A percentile compares a stretch with the other conserved stretches of the same genome.
Evolutionary conservation across 257 asterid species (phyloP).

Genomic region (Ilex aquifolium): DNA sequence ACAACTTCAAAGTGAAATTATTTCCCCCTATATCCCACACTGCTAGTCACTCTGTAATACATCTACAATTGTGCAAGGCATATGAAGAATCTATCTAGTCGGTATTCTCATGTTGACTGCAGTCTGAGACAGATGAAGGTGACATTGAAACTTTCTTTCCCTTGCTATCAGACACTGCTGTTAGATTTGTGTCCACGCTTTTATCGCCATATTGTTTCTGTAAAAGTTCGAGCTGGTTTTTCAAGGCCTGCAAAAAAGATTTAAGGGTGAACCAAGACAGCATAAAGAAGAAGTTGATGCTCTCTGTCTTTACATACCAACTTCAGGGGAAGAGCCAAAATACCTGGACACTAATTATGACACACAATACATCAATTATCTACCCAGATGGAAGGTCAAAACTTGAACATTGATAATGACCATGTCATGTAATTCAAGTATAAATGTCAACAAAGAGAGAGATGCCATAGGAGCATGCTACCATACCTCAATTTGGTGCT

Average conservation of each 20-base stretch:
- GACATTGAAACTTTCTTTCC: conserved; percentile 44
- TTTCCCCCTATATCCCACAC: too few relatives aligned
- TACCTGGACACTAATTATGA: too few relatives aligned
- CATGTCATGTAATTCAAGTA: too few relatives aligned
- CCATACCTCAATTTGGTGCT: conserved; percentile 79
- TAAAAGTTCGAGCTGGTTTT: conserved; percentile 50
- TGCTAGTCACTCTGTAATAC: too few relatives aligned
- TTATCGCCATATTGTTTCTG: conserved; percentile 30
- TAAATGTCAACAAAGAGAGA: not conserved
- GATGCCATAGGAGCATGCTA: not conserved
- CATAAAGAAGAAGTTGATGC: not conserved
- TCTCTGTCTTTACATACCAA: not conserved
- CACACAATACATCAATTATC: not conserved
- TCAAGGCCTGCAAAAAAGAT: conserved; percentile 43
- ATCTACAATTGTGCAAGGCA: not conserved
- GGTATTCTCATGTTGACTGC: conserved; percentile 15
- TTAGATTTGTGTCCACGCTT: conserved; percentile 8
- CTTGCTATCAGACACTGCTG: conserved; percentile 35
- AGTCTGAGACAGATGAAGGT: conserved; percentile 34
- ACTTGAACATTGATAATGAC: too few relatives aligned
- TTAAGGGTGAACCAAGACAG: not conserved
- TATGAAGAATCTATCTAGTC: conserved; percentile 7
- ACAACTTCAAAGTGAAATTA: too few relatives aligned
- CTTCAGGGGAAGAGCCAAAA: not conserved
- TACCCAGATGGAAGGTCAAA: not conserved